Base-by-base conservation (phyloP, 75 land plant species). In the Pinus taeda region DNA sequence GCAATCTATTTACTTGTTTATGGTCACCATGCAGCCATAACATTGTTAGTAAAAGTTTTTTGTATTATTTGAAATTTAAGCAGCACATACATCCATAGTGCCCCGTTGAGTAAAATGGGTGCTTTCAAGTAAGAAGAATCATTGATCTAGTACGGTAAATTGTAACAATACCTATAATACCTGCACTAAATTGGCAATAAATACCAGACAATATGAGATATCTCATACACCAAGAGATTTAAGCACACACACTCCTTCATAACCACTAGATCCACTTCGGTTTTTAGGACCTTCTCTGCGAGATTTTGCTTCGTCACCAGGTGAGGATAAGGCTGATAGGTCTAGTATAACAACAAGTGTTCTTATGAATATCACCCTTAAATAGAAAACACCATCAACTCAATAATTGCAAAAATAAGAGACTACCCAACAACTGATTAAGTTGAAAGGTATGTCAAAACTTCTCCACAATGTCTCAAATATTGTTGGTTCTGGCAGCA, bases 131-230 rank as follows among this genome's bases (percentile, higher is more conserved):
- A 58, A 26, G 57, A n/a, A 29, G 9, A 57, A 21, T 6, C 57
- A 11, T 9, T 56, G 60, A 29, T 15, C 37, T 56, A 57, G 66
- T n/a, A 12, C 21, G 11, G 12, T 33, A 36, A 36, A 18, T 0
- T 13, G 21, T 36, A 73, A 11, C 22, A 39, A 18, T 5, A 20
- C 42, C 20, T 9, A 30, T 42, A 36, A 39, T 78, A 97, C 99
- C 96, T 97, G 98, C 64, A 95, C 99, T 30, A 95, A 97, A 79
- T 93, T 97, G 76, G 98, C 99, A 64, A 97, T 85, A 75, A 97
- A 97, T 36, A 96, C 98, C 78, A 97, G 84, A 37, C 94, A 91
- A 78, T 97, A 95, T 1, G 98, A 93, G 3, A 97, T 88, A 77
- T 97, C 99, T 78, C 99, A 86, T 39, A 93, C 98, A 69, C 99